Evolutionary conservation across 2,329 filamentous ascomycete genomes (phyloP).

Genomic region (Hymenoscyphus linearis): DNA sequence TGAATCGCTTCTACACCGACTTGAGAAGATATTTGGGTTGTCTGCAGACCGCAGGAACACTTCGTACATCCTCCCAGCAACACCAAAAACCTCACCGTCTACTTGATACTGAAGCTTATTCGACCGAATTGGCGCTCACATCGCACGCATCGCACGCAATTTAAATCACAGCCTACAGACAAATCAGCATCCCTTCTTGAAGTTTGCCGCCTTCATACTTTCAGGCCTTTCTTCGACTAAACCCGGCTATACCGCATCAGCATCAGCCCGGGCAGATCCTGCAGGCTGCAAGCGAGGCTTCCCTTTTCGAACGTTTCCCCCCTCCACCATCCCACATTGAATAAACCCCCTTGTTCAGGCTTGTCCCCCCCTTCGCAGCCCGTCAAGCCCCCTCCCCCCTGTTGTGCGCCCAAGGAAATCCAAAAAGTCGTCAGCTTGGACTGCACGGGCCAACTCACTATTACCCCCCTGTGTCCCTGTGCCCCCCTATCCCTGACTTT

Average conservation of each 20-base stretch:
- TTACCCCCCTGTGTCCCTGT: neutral
- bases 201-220: neutral
- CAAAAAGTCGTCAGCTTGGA: slow-evolving; percentile 5
- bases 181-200: neutral
- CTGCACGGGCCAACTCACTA: neutral
- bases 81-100: neutral
- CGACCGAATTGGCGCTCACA: too few species aligned
- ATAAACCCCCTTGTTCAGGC: neutral
- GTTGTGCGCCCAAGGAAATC: neutral
- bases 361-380: neutral
- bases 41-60: too few species aligned
- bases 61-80: neutral
- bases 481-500: neutral
- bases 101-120: too few species aligned
- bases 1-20: neutral
- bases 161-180: neutral
- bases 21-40: too few species aligned
- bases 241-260: slow-evolving; percentile 7
- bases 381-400: neutral
- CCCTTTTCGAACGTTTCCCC: slow-evolving; percentile 5
- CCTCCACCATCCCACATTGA: neutral
- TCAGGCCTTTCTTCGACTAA: too few species aligned
- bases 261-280: slow-evolving; percentile 17
- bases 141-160: neutral
- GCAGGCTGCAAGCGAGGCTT: slow-evolving; percentile 18